Evolutionary conservation across 1,284 basidiomycete genomes (phyloP), one percentile per base, ranked within the genome.

Genomic region (Trametes polyzona): DNA sequence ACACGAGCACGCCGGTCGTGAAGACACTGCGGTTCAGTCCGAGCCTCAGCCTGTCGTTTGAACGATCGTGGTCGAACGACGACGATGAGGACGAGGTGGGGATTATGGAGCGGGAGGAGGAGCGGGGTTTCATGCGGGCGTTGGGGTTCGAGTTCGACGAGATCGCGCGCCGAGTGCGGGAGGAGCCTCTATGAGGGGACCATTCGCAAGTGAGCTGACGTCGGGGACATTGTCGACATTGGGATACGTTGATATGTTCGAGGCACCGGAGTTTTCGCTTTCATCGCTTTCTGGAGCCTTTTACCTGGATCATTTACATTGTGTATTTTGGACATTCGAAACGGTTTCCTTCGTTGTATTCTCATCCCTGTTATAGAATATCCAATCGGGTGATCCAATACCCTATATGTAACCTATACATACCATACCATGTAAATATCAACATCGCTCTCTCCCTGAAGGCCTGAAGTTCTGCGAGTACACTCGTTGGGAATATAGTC

Each of bases 141-240:
- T 51, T 71, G 23, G 69, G 69, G 6, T 63, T 69, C 47, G 65
- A 69, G 52, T 67, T 69, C 46, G 67, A 68, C 40, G 63, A 64
- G 37, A 65, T 67, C 47, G 64, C 57, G 12, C 49, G 62, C 2
- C 37, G 63, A 41, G 64, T 55, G 21, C 52, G 58, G 29, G 59
- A 61, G 36, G 57, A 52, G 33, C 10, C 52, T 16, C 29, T 59
- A 17, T 59, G 46, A 56, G 11, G 10, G 19, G n/a, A 24, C 12
- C 36, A 11, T 30, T 19, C 35, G 16, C 5, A 17, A 19, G 5
- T 11, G 9, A 21, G 39, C 6, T 11, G 10, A n/a, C n/a, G n/a
- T n/a, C n/a, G 6, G 2, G 41, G 41, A 43, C 24, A 17, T 29
- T 43, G 16, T 8, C 24, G 8, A 14, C 4, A 35, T 35, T 5